Percentiles rank a stretch among this genome's conserved stretches.
Evolutionary conservation across 2,329 filamentous ascomycete genomes (phyloP).

Genomic region (Dothistroma septosporum): DNA sequence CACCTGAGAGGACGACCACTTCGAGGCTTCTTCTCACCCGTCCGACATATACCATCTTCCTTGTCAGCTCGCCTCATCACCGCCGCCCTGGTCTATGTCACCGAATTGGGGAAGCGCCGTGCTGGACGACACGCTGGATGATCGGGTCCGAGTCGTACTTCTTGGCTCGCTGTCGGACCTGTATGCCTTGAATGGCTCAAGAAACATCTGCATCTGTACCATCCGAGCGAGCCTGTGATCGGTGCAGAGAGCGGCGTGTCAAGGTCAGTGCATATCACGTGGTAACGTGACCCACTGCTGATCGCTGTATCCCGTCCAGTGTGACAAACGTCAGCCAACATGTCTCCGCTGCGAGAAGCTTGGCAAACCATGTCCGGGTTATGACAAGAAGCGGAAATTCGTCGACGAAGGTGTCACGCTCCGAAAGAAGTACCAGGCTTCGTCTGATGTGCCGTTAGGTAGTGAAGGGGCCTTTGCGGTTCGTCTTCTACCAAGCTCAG

Average conservation of each 20-base stretch:
- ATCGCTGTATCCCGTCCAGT: slow-evolving; percentile 25
- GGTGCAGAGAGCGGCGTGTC: slow-evolving; percentile 34
- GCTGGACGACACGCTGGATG: neutral
- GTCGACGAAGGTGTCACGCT: slow-evolving; percentile 34
- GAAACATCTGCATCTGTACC: slow-evolving; percentile 16
- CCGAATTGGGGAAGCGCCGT: neutral
- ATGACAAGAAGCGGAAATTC: slow-evolving; percentile 37
- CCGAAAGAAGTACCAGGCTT: slow-evolving; percentile 30
- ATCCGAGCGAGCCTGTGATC: slow-evolving; percentile 33
- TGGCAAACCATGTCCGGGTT: slow-evolving; percentile 34
- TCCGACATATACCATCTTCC: neutral
- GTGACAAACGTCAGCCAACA: slow-evolving; percentile 32
- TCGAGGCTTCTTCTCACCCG: neutral
- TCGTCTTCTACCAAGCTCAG: neutral
- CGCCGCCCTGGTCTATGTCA: neutral
- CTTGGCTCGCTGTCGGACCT: slow-evolving; percentile 4
- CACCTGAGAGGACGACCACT: slow-evolving; percentile 2
- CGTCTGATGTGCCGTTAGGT: slow-evolving; percentile 11
- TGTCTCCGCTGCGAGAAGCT: slow-evolving; percentile 35
- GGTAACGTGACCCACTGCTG: neutral
- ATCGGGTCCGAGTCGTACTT: neutral
- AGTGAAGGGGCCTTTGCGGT: slow-evolving; percentile 9
- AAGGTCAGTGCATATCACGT: slow-evolving; percentile 24
- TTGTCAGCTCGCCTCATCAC: neutral
- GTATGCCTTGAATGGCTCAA: slow-evolving; percentile 23